Evolutionary conservation across 768 basidiomycete genomes (phyloP).

Genomic region (Boletus rubropictus): DNA sequence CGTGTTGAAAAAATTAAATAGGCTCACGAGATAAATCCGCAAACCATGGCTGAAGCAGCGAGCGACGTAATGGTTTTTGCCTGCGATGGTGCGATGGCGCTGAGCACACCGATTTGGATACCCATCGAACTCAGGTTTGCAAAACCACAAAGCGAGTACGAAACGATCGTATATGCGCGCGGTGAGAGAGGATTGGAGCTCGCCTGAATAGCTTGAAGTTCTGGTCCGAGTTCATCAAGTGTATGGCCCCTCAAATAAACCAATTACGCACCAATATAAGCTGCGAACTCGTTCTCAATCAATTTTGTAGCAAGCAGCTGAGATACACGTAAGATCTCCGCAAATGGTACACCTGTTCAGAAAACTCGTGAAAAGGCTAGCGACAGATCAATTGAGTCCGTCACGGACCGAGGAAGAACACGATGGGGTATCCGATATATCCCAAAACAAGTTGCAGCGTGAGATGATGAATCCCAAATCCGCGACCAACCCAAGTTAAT

Average conservation of each 20-base stretch:
- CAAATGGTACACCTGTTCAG: constrained; percentile 56
- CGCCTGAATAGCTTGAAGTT: constrained; percentile 42
- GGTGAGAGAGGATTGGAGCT: constrained; percentile 51
- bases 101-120: constrained; percentile 77
- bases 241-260: not conserved
- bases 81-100: constrained; percentile 63
- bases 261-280: constrained; percentile 44
- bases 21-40: constrained; percentile 54
- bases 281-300: constrained; percentile 82
- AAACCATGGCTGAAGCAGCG: constrained; percentile 64
- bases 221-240: constrained; percentile 15
- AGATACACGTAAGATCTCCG: constrained; percentile 77
- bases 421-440: constrained; percentile 84
- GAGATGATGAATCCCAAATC: constrained; percentile 75
- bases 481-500: constrained; percentile 83
- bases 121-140: constrained; percentile 83
- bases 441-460: constrained; percentile 81
- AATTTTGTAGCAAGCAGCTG: constrained; percentile 83
- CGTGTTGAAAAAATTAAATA: not conserved
- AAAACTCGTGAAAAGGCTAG: constrained; percentile 2
- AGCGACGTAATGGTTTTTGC: constrained; percentile 64
- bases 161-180: constrained; percentile 76
- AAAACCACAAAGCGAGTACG: constrained; percentile 88
- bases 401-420: constrained; percentile 58
- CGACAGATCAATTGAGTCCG: not conserved